Percentiles rank a stretch among this genome's conserved stretches.
Conservation (phyloP, 2,329 filamentous ascomycete genomes). For the Beauveria varroae region DNA sequence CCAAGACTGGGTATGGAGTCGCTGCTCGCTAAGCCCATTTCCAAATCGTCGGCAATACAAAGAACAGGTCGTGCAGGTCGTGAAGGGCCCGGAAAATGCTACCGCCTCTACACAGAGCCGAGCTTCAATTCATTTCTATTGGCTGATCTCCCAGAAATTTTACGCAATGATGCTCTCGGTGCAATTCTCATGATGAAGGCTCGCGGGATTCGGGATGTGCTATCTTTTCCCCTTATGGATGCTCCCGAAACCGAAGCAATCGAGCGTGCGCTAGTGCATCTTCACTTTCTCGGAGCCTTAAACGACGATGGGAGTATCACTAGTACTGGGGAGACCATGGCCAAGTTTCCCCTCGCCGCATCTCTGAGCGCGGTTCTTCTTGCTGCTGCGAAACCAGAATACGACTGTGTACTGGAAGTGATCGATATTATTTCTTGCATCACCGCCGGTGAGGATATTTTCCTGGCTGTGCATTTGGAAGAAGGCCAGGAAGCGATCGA, state of each 20-base stretch:
- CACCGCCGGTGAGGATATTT: conserved; percentile 56
- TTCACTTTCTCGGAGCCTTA: conserved; percentile 72
- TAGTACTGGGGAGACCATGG: conserved; percentile 65
- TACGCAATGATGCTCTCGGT: conserved; percentile 80
- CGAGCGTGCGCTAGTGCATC: conserved; percentile 72
- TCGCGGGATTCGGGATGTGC: conserved; percentile 72
- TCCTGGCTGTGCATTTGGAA: conserved; percentile 51
- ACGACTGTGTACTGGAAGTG: conserved; percentile 68
- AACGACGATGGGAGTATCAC: conserved; percentile 67
- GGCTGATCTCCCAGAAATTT: conserved; percentile 77
- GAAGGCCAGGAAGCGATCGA: conserved; percentile 48
- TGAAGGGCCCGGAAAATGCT: conserved; percentile 87
- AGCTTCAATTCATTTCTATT: conserved; percentile 64
- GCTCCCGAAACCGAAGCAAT: conserved; percentile 69
- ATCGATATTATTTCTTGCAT: conserved; percentile 74
- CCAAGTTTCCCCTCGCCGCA: conserved; percentile 74
- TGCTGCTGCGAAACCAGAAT: conserved; percentile 62
- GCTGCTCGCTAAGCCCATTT: conserved; percentile 82
- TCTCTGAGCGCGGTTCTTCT: conserved; percentile 76
- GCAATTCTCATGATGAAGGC: conserved; percentile 92
- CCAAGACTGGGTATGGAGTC: conserved; percentile 82
- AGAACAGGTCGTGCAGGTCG: conserved; percentile 85
- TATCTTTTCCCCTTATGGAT: conserved; percentile 80
- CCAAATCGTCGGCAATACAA: conserved; percentile 87
- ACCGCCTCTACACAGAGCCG: conserved; percentile 75